Conservation (phyloP, 176 grass and related monocot genomes). For the Areca catechu region DNA sequence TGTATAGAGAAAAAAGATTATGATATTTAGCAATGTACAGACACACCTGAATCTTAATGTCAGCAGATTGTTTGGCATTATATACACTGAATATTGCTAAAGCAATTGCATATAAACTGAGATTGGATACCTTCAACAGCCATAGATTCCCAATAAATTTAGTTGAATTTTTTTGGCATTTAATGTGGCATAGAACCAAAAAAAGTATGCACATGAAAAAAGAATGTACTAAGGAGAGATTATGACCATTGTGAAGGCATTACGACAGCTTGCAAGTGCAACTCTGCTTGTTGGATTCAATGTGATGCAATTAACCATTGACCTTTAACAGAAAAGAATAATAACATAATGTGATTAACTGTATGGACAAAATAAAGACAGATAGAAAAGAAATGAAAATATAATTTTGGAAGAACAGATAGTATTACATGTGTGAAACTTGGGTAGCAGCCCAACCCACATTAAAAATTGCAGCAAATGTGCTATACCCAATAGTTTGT, state of each 20-base stretch:
- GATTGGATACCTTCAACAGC: conserved; percentile 68
- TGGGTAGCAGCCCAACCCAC: conserved; percentile 97
- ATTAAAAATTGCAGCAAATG: conserved; percentile 91
- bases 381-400: conserved; percentile 10
- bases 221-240: not conserved
- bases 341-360: not conserved
- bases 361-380: not conserved
- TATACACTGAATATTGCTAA: conserved; percentile 69
- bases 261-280: conserved; percentile 90
- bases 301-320: conserved; percentile 99
- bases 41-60: conserved; percentile 64
- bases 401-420: conserved; percentile 15
- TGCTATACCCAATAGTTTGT: conserved; percentile 91
- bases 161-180: conserved; percentile 13
- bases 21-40: not conserved
- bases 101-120: conserved; percentile 79
- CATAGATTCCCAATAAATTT: conserved; percentile 17
- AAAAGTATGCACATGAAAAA: conserved; percentile 10
- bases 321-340: conserved; percentile 36
- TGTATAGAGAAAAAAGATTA: too few relatives aligned
- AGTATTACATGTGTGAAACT: conserved; percentile 88
- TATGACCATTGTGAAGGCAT: conserved; percentile 97
- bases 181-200: not conserved
- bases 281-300: conserved; percentile 86
- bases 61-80: conserved; percentile 31